Evolutionary conservation across 2,329 filamentous ascomycete genomes (phyloP).

Genomic region (Nemania serpens): DNA sequence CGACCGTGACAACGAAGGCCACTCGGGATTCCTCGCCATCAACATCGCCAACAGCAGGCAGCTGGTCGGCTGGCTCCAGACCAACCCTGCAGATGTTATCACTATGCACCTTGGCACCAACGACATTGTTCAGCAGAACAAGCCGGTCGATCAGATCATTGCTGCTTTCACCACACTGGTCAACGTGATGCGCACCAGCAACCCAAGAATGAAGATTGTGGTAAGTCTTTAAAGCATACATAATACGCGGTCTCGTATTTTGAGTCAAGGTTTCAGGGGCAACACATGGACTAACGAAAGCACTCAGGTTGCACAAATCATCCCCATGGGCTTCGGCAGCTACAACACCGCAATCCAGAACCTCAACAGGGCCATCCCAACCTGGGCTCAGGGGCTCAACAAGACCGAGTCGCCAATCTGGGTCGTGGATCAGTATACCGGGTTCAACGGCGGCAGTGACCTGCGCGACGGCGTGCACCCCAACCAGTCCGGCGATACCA

Average conservation of each 20-base stretch:
- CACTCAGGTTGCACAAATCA: constrained; percentile 48
- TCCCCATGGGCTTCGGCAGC: constrained; percentile 42
- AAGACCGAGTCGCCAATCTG: constrained; percentile 47
- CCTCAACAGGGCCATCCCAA: constrained; percentile 45
- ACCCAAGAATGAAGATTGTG: constrained; percentile 49
- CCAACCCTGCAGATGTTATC: constrained; percentile 50
- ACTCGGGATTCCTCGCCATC: constrained; percentile 50
- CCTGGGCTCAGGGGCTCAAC: constrained; percentile 47
- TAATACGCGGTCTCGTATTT: too few species aligned
- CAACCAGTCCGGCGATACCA: constrained; percentile 46
- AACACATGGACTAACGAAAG: not conserved
- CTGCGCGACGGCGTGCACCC: constrained; percentile 48
- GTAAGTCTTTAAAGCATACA: constrained; percentile 43
- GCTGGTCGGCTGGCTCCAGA: constrained; percentile 49
- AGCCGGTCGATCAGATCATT: constrained; percentile 44
- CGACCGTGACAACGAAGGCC: constrained; percentile 50
- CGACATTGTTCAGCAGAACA: constrained; percentile 48
- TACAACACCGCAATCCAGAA: constrained; percentile 45
- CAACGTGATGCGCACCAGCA: constrained; percentile 44
- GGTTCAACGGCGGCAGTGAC: constrained; percentile 41
- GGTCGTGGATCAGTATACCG: constrained; percentile 49
- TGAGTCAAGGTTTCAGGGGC: not conserved
- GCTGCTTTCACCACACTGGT: constrained; percentile 48
- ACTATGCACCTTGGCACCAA: constrained; percentile 53
- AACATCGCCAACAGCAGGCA: constrained; percentile 49